Percentiles rank a stretch among this genome's conserved stretches.
Conservation (phyloP, 495 filamentous ascomycete genomes). For the Poronia punctata region DNA sequence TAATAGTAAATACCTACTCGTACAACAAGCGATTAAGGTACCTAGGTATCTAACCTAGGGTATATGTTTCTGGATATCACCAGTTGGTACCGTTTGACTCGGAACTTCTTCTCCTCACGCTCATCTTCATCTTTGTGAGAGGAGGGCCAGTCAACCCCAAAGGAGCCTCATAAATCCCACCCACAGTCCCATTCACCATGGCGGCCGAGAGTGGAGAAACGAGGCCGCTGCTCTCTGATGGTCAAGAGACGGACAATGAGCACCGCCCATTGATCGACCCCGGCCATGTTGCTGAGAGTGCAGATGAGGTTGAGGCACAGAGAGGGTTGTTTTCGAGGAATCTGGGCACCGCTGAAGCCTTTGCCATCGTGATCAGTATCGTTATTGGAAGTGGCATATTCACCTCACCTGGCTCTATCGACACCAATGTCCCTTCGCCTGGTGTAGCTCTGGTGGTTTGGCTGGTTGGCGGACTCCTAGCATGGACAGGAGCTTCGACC, state of each 20-base stretch:
- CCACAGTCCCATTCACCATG: slow-evolving; percentile 5
- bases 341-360: slow-evolving; percentile 44
- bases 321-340: slow-evolving; percentile 36
- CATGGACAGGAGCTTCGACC: slow-evolving; percentile 49
- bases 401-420: slow-evolving; percentile 49
- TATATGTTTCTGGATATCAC: too few species aligned
- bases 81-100: too few species aligned
- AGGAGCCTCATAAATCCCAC: too few species aligned
- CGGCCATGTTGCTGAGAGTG: background rate
- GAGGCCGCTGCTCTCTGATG: slow-evolving; percentile 24
- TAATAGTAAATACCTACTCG: too few species aligned
- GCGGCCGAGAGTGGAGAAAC: slow-evolving; percentile 15
- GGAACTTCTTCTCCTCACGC: too few species aligned
- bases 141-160: too few species aligned
- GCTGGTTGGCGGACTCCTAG: slow-evolving; percentile 46
- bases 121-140: too few species aligned
- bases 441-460: slow-evolving; percentile 45
- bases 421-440: slow-evolving; percentile 49
- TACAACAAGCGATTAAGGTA: too few species aligned
- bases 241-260: slow-evolving; percentile 5
- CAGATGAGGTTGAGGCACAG: slow-evolving; percentile 12
- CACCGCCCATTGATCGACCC: slow-evolving; percentile 1
- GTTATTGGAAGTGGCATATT: slow-evolving; percentile 52
- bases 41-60: too few species aligned
- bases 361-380: slow-evolving; percentile 49